phyloP scores from a whole-genome alignment of 1,284 basidiomycete species.

The Inonotus hispidus region DNA sequence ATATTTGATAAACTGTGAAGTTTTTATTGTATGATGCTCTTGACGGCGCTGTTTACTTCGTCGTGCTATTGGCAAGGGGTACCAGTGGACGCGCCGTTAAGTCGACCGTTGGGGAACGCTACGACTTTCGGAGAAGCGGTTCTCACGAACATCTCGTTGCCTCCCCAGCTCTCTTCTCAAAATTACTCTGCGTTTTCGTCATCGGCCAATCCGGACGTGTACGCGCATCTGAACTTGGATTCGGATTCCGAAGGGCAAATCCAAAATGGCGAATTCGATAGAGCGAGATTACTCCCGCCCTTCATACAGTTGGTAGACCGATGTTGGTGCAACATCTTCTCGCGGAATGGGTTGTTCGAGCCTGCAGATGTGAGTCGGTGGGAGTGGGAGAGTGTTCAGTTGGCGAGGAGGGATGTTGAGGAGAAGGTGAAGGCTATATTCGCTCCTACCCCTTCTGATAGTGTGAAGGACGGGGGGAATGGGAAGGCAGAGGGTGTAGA shows the following conservation, averaged over 20 bases:
- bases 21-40: constrained; percentile 77
- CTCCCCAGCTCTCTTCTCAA: background rate
- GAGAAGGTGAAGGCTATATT: constrained; percentile 25
- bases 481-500: constrained; percentile 26
- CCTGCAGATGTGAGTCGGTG: constrained; percentile 68
- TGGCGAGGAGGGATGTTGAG: constrained; percentile 28
- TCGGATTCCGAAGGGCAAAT: background rate
- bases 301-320: constrained; percentile 62
- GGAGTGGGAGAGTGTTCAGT: constrained; percentile 48
- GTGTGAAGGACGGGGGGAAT: constrained; percentile 38
- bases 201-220: background rate
- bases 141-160: constrained; percentile 32
- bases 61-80: constrained; percentile 84
- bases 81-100: constrained; percentile 53
- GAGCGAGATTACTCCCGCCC: constrained; percentile 32
- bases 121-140: constrained; percentile 65
- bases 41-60: constrained; percentile 72
- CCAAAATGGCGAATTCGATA: constrained; percentile 27
- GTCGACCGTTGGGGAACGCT: constrained; percentile 53
- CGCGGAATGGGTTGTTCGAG: constrained; percentile 51
- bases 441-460: constrained; percentile 29
- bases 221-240: too few relatives aligned
- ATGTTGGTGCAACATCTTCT: constrained; percentile 66
- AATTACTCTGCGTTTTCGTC: background rate
- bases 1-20: constrained; percentile 34